A percentile compares a stretch with the other conserved stretches of the same genome.
phyloP scores from a whole-genome alignment of 805 yeast species.

The Myxozyma neotropica region DNA sequence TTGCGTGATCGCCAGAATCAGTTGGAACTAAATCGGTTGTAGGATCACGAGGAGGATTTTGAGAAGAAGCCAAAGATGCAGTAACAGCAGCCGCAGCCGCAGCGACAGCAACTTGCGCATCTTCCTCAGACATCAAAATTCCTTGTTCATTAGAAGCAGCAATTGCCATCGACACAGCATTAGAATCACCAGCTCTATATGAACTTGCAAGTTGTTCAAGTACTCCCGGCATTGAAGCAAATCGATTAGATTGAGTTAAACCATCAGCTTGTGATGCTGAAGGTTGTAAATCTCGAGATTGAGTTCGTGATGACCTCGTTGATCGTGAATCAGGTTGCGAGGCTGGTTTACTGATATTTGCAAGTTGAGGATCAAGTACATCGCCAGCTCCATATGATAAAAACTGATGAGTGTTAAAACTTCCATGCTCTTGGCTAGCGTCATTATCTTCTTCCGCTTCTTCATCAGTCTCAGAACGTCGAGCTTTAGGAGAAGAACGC shows the following conservation, averaged over 20 bases:
- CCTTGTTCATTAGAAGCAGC: constrained; percentile 18
- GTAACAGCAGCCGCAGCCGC: constrained; percentile 28
- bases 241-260: background rate
- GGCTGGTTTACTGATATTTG: constrained; percentile 10
- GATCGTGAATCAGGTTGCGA: background rate
- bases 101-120: constrained; percentile 27
- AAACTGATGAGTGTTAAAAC: constrained; percentile 5
- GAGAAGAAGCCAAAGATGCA: constrained; percentile 9
- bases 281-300: background rate
- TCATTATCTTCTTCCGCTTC: background rate
- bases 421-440: background rate
- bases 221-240: background rate
- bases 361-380: constrained; percentile 29
- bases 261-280: background rate
- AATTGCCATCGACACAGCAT: constrained; percentile 19
- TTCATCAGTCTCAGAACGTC: background rate
- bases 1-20: too few species aligned
- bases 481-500: too few species aligned
- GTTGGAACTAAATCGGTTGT: too few species aligned
- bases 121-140: constrained; percentile 17
- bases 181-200: constrained; percentile 2
- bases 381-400: constrained; percentile 8
- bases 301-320: background rate
- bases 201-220: constrained; percentile 2
- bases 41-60: background rate